These are phyloP conservation scores for Esteya vermicola DNA, from an alignment of 2,329 filamentous ascomycete genomes.

Conservation along the genomic window DNA sequence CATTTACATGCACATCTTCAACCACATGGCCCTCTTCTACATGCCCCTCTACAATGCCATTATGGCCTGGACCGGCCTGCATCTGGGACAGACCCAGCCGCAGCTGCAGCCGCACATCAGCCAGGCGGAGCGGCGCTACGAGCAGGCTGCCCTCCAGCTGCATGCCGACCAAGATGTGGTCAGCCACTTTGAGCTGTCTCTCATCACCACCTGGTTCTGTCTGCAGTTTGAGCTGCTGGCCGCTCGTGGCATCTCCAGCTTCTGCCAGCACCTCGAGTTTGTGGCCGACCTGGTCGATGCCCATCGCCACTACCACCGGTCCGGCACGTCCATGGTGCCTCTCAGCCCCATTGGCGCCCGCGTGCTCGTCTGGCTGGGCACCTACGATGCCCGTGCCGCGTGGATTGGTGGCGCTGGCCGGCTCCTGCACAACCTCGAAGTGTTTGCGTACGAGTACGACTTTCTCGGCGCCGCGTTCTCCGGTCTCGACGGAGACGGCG, in stretches of 20 bases:
- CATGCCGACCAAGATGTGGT: slow-evolving; percentile 4
- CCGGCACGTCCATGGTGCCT: not conserved
- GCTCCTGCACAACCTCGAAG: slow-evolving; percentile 3
- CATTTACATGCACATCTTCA: slow-evolving; percentile 5
- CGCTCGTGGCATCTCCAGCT: slow-evolving; percentile 1
- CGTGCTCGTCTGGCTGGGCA: slow-evolving; percentile 5
- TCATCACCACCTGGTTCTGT: slow-evolving; percentile 4
- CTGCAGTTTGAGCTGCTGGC: slow-evolving; percentile 5
- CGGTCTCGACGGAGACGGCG: not conserved
- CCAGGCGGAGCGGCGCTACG: slow-evolving; percentile 1
- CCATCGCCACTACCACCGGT: slow-evolving; percentile 2
- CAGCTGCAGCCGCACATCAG: not conserved
- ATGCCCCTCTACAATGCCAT: slow-evolving; percentile 3
- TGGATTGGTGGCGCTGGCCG: slow-evolving; percentile 4
- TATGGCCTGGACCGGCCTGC: slow-evolving; percentile 5
- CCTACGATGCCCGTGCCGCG: slow-evolving; percentile 2
- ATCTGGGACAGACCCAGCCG: not conserved
- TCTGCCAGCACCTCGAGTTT: slow-evolving; percentile 4
- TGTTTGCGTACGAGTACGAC: slow-evolving; percentile 1
- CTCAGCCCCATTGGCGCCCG: slow-evolving; percentile 1
- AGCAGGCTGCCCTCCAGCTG: not conserved
- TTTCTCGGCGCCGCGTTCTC: not conserved
- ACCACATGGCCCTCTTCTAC: slow-evolving; percentile 5
- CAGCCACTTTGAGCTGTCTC: slow-evolving; percentile 3
- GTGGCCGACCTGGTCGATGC: slow-evolving; percentile 4